These are phyloP conservation scores for Diplodia mutila DNA, from an alignment of 2,329 filamentous ascomycete genomes.

Conservation along the genomic window DNA sequence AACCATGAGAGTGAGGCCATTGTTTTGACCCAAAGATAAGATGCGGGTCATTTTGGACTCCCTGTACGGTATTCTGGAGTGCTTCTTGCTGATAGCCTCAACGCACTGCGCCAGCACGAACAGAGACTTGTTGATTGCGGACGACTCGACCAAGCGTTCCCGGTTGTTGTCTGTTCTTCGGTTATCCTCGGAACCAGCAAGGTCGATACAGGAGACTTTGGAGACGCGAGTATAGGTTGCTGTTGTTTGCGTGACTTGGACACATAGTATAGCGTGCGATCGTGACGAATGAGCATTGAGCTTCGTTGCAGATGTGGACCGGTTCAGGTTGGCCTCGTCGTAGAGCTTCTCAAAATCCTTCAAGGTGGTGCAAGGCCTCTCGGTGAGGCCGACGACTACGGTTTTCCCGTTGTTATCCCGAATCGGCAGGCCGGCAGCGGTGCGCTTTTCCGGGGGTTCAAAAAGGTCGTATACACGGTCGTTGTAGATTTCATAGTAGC, in stretches of 20 bases:
- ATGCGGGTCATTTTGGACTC: slow-evolving; percentile 98
- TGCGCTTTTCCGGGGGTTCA: slow-evolving; percentile 84
- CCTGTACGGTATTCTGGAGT: slow-evolving; percentile 80
- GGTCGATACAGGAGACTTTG: slow-evolving; percentile 89
- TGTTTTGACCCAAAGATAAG: slow-evolving; percentile 88
- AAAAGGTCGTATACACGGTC: slow-evolving; percentile 93
- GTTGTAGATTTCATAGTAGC: slow-evolving; percentile 97
- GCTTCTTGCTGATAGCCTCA: slow-evolving; percentile 83
- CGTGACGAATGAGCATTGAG: slow-evolving; percentile 89
- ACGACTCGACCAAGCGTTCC: slow-evolving; percentile 89
- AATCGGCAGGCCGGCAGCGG: slow-evolving; percentile 76
- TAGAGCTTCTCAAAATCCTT: slow-evolving; percentile 91
- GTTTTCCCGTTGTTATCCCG: slow-evolving; percentile 87
- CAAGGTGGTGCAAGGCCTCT: slow-evolving; percentile 78
- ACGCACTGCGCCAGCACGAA: slow-evolving; percentile 95
- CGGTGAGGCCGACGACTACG: slow-evolving; percentile 81
- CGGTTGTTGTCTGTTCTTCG: slow-evolving; percentile 91
- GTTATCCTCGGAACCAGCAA: slow-evolving; percentile 96
- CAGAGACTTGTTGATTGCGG: slow-evolving; percentile 95
- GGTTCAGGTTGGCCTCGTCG: slow-evolving; percentile 88
- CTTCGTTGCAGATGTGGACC: slow-evolving; percentile 88
- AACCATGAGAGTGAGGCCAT: slow-evolving; percentile 95
- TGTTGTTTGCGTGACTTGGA: slow-evolving; percentile 80
- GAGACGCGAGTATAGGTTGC: slow-evolving; percentile 70
- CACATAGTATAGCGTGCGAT: slow-evolving; percentile 87